Evolutionary conservation across 2,329 filamentous ascomycete genomes (phyloP).

Genomic region (Aspergillus latus): DNA sequence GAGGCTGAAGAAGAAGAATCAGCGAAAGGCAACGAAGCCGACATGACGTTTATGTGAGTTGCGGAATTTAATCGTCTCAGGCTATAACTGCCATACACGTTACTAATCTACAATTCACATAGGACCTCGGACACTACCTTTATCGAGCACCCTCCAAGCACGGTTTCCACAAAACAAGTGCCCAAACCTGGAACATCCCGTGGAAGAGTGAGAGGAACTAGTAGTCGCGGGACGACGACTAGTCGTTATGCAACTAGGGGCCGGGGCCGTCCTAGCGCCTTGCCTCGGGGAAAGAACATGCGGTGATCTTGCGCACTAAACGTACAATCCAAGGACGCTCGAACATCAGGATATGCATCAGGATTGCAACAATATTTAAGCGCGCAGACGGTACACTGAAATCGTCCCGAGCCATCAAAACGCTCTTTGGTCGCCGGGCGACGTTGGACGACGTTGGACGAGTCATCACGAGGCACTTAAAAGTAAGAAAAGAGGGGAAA

Average conservation of each 20-base stretch:
- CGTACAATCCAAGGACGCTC: background rate
- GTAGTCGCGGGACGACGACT: conserved; percentile 26
- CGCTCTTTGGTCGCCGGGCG: background rate
- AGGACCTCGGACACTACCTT: conserved; percentile 92
- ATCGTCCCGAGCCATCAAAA: background rate
- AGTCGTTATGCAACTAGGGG: conserved; percentile 42
- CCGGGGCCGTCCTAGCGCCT: conserved; percentile 37
- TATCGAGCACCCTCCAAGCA: conserved; percentile 72
- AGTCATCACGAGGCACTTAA: no score
- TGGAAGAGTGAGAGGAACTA: conserved; percentile 22
- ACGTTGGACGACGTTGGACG: background rate
- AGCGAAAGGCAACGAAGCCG: conserved; percentile 52
- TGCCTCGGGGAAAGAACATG: conserved; percentile 42
- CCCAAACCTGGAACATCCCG: conserved; percentile 32
- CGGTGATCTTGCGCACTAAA: conserved; percentile 28
- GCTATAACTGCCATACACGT: background rate
- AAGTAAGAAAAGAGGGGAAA: no score
- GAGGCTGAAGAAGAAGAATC: conserved; percentile 37
- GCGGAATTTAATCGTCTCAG: background rate
- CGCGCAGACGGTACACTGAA: background rate
- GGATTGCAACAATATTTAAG: background rate
- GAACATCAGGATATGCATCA: background rate
- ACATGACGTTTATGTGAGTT: conserved; percentile 81
- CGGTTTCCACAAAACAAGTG: conserved; percentile 48
- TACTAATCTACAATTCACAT: conserved; percentile 13